Conservation (phyloP, 2,329 filamentous ascomycete species). For the Trichophyton equinum region DNA sequence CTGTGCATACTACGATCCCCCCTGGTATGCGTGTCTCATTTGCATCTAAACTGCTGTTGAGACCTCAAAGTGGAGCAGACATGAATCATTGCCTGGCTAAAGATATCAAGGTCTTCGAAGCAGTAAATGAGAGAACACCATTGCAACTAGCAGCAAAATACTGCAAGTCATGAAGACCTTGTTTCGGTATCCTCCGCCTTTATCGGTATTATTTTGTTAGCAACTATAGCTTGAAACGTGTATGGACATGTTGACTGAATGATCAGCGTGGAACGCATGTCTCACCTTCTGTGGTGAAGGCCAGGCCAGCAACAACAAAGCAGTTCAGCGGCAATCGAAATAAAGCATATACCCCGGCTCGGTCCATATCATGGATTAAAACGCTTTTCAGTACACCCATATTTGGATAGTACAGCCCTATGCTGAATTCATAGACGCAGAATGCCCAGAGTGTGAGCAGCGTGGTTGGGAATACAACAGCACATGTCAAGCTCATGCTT, state of each 20-base stretch:
- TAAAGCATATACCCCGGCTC: conserved; percentile 45
- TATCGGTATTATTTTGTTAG: background rate
- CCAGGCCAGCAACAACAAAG: conserved; percentile 42
- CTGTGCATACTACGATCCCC: background rate
- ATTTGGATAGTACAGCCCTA: conserved; percentile 47
- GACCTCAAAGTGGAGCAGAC: background rate
- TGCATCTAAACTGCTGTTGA: background rate
- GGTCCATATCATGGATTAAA: conserved; percentile 42
- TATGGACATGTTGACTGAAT: background rate
- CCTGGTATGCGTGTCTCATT: background rate
- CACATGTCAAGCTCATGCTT: conserved; percentile 31
- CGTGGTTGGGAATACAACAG: conserved; percentile 30
- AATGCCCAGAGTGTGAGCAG: conserved; percentile 43
- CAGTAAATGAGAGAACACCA: conserved; percentile 6
- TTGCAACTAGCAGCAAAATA: conserved; percentile 10
- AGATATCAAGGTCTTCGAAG: background rate
- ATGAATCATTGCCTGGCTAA: background rate
- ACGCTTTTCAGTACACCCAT: conserved; percentile 44
- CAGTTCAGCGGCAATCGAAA: conserved; percentile 48
- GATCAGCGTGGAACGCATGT: background rate
- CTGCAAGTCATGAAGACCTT: conserved; percentile 22
- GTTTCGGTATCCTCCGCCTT: conserved; percentile 19
- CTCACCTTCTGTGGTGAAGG: conserved; percentile 34
- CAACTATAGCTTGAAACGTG: background rate
- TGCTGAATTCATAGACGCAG: conserved; percentile 45